Evolutionary conservation across 257 asterid species (phyloP), one percentile per base, ranked within the genome.

Genomic region (Plantago elongata): DNA sequence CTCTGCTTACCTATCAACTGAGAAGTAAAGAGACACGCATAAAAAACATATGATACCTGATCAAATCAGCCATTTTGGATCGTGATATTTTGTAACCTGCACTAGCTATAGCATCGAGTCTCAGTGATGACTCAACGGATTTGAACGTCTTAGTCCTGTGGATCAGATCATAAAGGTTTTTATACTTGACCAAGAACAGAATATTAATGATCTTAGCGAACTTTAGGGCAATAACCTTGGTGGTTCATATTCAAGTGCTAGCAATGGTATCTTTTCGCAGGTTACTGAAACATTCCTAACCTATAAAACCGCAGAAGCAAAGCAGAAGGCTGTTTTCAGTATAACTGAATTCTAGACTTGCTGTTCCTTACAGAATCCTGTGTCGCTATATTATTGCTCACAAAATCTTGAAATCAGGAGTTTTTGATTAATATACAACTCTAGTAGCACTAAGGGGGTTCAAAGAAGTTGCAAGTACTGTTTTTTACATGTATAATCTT

Each of bases 61-160:
- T 80, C 75, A 84, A 73, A 69, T 74, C 68, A 61, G 87, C 95
- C 97, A 93, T 84, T 82, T 93, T 93, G 51, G 99, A 83, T 66
- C 97, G 85, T 54, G 99, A 93, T 54, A 93, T 86, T 77, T 87
- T 93, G 80, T 74, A 93, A 51, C 99, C 97, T 1, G 99, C 97
- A 82, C 97, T 87, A 60, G 94, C 94, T 75, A 93, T 69, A 10
- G 99, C 80, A 62, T 93, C 97, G 43, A 89, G 89, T 72, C 99
- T 81, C 47, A 83, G 76, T 37, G 99, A 89, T 72, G 96, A 87
- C 77, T 93, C 97, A 30, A 89, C 83, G 4, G 95, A 64, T 76
- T 81, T 87, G 50, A 82, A 70, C 57, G 86, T 45, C 78, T 76
- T 80, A 34, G 95, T 93, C 79, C 97, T 92, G 69, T 17, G 50